These are phyloP conservation scores for Fusarium nematophilum DNA, from an alignment of 2,329 filamentous ascomycete species.

Conservation along the genomic window DNA sequence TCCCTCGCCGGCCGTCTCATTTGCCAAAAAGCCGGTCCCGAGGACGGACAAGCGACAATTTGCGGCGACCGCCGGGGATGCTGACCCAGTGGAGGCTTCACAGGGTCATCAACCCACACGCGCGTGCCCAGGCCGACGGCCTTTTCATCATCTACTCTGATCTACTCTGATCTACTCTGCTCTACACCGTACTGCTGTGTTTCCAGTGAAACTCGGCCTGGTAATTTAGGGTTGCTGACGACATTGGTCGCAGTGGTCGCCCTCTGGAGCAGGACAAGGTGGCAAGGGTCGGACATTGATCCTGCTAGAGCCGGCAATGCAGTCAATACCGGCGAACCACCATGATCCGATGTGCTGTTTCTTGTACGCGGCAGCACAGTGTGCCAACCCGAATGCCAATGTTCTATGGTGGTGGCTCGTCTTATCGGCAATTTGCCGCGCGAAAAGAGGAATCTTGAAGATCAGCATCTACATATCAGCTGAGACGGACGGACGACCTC, in stretches of 20 bases:
- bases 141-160: background rate
- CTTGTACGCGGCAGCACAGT: background rate
- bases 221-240: background rate
- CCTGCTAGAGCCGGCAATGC: conserved; percentile 7
- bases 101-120: conserved; percentile 5
- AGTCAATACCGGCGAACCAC: conserved; percentile 12
- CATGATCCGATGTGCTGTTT: background rate
- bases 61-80: conserved; percentile 3
- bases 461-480: conserved; percentile 19
- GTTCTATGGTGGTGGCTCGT: background rate
- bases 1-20: conserved; percentile 3
- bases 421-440: conserved; percentile 5
- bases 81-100: conserved; percentile 9
- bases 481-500: conserved; percentile 14
- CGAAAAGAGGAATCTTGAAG: conserved; percentile 22
- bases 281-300: conserved; percentile 3
- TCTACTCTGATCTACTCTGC: too few relatives aligned
- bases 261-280: background rate
- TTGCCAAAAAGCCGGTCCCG: conserved; percentile 14
- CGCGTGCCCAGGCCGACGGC: background rate
- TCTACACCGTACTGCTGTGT: background rate
- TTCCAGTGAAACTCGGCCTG: background rate
- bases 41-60: background rate
- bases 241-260: background rate
- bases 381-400: background rate